Evolutionary conservation across 495 filamentous ascomycete species (phyloP).

Genomic region (Neurospora sublineolata): DNA sequence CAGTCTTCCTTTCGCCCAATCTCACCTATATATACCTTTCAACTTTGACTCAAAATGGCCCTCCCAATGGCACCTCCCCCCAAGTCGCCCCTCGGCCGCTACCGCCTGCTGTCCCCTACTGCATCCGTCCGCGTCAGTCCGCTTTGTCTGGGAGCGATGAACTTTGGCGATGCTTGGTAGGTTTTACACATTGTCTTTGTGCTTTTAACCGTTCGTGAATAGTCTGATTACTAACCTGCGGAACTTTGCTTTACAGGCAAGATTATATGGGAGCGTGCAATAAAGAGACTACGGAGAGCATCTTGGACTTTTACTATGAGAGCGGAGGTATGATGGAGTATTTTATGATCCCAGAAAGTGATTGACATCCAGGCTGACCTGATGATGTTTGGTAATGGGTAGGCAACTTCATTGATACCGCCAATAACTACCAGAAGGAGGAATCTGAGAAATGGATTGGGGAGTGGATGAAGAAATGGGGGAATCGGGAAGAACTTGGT

Average conservation of each 20-base stretch:
- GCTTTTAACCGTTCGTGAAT: background rate
- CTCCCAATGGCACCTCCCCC: constrained; percentile 23
- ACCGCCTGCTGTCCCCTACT: constrained; percentile 47
- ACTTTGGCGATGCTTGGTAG: constrained; percentile 47
- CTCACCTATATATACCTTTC: background rate
- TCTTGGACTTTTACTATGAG: constrained; percentile 56
- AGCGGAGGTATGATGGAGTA: constrained; percentile 24
- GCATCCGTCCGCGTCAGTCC: constrained; percentile 49
- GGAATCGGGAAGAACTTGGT: constrained; percentile 30
- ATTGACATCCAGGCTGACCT: background rate
- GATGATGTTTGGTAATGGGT: background rate
- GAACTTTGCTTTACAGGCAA: constrained; percentile 10
- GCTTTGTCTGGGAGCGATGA: constrained; percentile 52
- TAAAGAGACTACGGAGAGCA: constrained; percentile 48
- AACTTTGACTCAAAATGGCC: constrained; percentile 2
- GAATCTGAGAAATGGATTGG: constrained; percentile 64
- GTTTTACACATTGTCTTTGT: background rate
- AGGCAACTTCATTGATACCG: constrained; percentile 72
- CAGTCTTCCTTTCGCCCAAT: background rate
- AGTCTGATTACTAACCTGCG: background rate
- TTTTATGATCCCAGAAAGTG: background rate
- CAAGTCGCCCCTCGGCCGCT: constrained; percentile 41
- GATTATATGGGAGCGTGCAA: constrained; percentile 46
- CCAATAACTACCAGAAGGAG: constrained; percentile 56
- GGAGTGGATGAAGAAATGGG: constrained; percentile 54